phyloP scores from a whole-genome alignment of 495 filamentous ascomycete genomes.

The Daldinia decipiens region DNA sequence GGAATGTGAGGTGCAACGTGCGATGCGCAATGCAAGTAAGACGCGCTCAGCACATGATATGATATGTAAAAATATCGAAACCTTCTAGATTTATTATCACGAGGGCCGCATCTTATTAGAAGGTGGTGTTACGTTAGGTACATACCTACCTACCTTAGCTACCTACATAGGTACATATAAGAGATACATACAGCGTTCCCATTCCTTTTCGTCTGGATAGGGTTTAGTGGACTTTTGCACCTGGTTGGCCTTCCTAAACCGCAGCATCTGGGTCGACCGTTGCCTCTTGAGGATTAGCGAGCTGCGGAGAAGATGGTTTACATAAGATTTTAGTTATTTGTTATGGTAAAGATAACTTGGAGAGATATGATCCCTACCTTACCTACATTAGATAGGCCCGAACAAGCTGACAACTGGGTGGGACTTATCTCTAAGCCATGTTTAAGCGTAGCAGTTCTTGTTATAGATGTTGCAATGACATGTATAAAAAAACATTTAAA shows the following conservation, averaged over 20 bases:
- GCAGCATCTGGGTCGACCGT: constrained; percentile 1
- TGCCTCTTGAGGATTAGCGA: constrained; percentile 24
- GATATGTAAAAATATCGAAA: not conserved
- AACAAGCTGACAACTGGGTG: not conserved
- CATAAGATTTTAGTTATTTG: constrained; percentile 13
- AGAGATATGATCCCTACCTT: constrained; percentile 3
- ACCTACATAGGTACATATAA: constrained; percentile 2
- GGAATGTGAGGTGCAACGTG: not conserved
- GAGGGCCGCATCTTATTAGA: constrained; percentile 10
- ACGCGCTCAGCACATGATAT: constrained; percentile 3
- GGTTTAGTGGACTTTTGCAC: constrained; percentile 16
- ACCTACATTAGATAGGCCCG: not conserved
- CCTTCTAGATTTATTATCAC: constrained; percentile 14
- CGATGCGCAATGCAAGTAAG: constrained; percentile 6
- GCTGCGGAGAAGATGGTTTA: constrained; percentile 26
- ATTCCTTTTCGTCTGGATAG: constrained; percentile 11
- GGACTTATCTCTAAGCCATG: not conserved
- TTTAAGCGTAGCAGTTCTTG: not conserved
- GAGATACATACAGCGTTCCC: constrained; percentile 11
- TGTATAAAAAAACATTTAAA: not conserved
- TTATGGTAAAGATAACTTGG: not conserved
- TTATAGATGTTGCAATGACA: not conserved
- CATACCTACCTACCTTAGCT: too few relatives aligned
- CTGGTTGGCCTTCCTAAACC: constrained; percentile 21
- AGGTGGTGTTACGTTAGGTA: constrained; percentile 16